Conservation (phyloP, 2,329 filamentous ascomycete genomes). For the Aspergillus sp. region DNA sequence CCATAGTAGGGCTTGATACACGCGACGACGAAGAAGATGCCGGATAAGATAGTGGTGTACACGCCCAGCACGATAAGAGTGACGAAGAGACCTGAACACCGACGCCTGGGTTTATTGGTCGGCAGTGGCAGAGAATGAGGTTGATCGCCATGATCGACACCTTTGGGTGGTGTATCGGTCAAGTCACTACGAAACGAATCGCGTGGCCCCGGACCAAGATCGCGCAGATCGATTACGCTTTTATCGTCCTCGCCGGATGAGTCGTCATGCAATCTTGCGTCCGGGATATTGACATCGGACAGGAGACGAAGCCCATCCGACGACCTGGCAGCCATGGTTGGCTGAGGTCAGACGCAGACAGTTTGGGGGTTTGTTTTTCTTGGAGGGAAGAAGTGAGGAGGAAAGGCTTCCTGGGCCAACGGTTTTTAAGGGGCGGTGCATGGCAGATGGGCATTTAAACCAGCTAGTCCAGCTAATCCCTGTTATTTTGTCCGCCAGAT, state of each 20-base stretch:
- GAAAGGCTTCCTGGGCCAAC: background rate
- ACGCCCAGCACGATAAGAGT: conserved; percentile 40
- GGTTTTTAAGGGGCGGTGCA: conserved; percentile 2
- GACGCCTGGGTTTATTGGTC: conserved; percentile 7
- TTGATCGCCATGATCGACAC: background rate
- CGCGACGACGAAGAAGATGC: conserved; percentile 63
- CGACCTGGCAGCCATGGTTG: background rate
- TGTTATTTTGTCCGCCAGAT: background rate
- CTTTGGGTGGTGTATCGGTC: background rate
- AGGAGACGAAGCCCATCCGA: background rate
- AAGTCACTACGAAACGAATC: background rate
- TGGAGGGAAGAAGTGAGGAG: background rate
- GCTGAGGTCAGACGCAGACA: background rate
- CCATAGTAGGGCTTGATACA: conserved; percentile 64
- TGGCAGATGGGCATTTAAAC: background rate
- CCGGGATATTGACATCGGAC: background rate
- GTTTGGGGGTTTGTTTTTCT: background rate
- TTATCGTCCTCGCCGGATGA: background rate
- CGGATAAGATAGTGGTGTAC: conserved; percentile 41
- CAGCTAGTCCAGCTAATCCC: background rate
- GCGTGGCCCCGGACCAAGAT: background rate
- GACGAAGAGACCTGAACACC: conserved; percentile 38
- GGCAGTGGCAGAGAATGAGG: background rate
- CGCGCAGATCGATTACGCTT: background rate
- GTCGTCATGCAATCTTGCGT: background rate